These are phyloP conservation scores for Penicillium manginii DNA, from an alignment of 495 filamentous ascomycete species.

Conservation along the genomic window DNA sequence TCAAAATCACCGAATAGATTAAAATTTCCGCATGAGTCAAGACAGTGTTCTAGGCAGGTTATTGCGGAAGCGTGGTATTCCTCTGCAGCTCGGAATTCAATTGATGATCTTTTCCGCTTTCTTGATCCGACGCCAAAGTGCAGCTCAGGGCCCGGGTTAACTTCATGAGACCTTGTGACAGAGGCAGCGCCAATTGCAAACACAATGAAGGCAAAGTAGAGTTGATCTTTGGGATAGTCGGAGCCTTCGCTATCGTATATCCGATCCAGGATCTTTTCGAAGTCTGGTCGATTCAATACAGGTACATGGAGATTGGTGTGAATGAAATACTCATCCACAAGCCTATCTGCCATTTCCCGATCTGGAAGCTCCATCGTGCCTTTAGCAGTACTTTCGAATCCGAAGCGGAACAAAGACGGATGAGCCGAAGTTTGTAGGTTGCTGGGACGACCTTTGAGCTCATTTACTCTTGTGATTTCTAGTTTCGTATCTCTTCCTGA, in stretches of 20 bases:
- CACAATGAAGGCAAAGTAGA: neutral
- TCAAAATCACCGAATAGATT: neutral
- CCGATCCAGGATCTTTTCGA: neutral
- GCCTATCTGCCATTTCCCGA: neutral
- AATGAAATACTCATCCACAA: constrained; percentile 3
- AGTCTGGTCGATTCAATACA: neutral
- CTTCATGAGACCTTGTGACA: neutral
- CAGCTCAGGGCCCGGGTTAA: no score
- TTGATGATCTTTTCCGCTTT: neutral
- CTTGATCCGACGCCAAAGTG: neutral
- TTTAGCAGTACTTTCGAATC: constrained; percentile 39
- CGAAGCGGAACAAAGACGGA: neutral
- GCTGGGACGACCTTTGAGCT: neutral
- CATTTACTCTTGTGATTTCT: neutral
- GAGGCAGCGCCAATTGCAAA: constrained; percentile 1
- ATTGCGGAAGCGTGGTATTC: neutral
- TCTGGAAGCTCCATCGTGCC: neutral
- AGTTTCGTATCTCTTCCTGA: neutral
- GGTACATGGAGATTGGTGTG: constrained; percentile 1
- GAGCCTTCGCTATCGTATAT: neutral
- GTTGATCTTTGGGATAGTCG: neutral
- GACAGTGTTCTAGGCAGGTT: neutral
- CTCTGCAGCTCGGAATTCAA: neutral
- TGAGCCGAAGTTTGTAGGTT: neutral
- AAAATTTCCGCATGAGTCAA: neutral